Evolutionary conservation across 169 alveolate genomes (phyloP).

Genomic region (Plasmodium knowlesi): DNA sequence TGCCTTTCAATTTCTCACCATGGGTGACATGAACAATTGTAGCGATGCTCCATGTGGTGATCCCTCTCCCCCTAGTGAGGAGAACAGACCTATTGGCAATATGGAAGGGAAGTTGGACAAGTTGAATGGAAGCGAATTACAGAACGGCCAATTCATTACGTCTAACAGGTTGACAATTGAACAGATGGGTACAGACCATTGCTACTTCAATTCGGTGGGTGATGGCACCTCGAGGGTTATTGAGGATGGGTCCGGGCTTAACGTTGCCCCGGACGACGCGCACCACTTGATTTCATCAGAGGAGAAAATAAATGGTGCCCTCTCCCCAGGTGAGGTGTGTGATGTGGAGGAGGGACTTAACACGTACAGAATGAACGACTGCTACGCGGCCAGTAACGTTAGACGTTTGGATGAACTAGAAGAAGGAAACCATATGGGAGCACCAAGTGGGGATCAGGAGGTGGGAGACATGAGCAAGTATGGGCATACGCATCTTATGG

Average conservation of each 20-base stretch:
- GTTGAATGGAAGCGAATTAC: background rate
- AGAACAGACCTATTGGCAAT: background rate
- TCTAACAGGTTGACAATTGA: background rate
- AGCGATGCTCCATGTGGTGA: background rate
- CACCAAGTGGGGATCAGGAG: background rate
- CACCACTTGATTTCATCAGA: background rate
- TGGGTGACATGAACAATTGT: background rate
- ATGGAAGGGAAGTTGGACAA: background rate
- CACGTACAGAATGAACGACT: background rate
- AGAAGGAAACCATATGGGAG: background rate
- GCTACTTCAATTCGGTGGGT: background rate
- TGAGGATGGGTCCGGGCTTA: background rate
- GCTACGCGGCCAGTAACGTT: background rate
- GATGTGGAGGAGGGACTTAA: background rate
- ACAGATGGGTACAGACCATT: background rate
- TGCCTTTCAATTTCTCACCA: background rate
- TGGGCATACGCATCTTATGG: background rate
- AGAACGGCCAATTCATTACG: background rate
- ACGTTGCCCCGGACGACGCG: background rate
- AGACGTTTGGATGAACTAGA: background rate
- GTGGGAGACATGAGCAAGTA: background rate
- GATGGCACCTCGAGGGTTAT: background rate
- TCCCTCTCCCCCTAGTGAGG: background rate
- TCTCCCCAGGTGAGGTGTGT: background rate
- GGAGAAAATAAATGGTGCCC: background rate